These are phyloP conservation scores for Didymosphaeria variabile DNA, from an alignment of 2,329 filamentous ascomycete genomes.

Conservation along the genomic window DNA sequence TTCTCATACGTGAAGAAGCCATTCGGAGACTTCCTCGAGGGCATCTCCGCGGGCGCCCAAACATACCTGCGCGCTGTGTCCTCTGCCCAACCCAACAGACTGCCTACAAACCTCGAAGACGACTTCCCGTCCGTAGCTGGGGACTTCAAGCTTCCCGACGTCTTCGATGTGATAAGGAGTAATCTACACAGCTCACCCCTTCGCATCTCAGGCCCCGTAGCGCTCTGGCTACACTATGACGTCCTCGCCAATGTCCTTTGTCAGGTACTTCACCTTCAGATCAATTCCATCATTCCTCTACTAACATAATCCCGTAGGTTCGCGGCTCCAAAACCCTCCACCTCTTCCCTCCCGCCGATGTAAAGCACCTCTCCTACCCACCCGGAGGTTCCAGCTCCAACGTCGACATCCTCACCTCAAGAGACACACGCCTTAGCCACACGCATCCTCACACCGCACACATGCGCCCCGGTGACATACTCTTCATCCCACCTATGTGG, in stretches of 20 bases:
- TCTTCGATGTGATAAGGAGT: conserved; percentile 66
- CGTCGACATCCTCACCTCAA: conserved; percentile 70
- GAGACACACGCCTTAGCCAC: conserved; percentile 29
- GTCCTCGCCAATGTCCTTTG: conserved; percentile 89
- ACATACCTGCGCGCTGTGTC: conserved; percentile 85
- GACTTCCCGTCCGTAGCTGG: conserved; percentile 76
- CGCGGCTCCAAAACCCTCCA: conserved; percentile 75
- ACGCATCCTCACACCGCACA: conserved; percentile 72
- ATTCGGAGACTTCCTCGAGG: conserved; percentile 73
- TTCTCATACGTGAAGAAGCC: conserved; percentile 76
- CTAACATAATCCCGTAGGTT: conserved; percentile 51
- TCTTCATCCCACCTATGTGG: conserved; percentile 87
- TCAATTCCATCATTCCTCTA: neutral
- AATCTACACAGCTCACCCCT: conserved; percentile 80
- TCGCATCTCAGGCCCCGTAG: conserved; percentile 79
- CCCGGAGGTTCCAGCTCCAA: conserved; percentile 83
- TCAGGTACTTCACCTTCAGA: conserved; percentile 56
- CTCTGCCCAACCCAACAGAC: conserved; percentile 70
- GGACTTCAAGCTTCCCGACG: conserved; percentile 75
- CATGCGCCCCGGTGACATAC: conserved; percentile 75
- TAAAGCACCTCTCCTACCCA: conserved; percentile 73
- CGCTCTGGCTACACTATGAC: conserved; percentile 92
- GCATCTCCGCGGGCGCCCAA: conserved; percentile 64
- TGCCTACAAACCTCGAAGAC: conserved; percentile 71
- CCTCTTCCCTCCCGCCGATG: conserved; percentile 81